Evolutionary conservation across 192 early-diverging fungal genomes (phyloP).

Genomic region (Thoreauomyces humboldtii): DNA sequence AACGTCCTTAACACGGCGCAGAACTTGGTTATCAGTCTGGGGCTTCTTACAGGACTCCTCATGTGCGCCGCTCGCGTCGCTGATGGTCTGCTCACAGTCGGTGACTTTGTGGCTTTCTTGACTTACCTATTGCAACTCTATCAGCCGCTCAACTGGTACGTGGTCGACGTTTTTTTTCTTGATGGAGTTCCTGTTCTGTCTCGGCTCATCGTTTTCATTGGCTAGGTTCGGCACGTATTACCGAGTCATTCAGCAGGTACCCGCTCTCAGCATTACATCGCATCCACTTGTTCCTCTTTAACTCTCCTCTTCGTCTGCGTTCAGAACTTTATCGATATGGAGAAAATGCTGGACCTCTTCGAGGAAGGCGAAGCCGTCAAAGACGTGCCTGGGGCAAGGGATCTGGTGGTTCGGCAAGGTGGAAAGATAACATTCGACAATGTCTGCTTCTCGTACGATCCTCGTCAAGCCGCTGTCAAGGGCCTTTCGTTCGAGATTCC

Average conservation of each 20-base stretch:
- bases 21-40: slow-evolving; percentile 81
- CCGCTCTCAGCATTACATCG: too few species aligned
- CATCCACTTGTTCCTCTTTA: too few species aligned
- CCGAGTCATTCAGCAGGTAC: slow-evolving; percentile 89
- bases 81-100: slow-evolving; percentile 65
- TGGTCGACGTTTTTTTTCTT: not conserved
- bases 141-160: slow-evolving; percentile 69
- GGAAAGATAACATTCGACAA: slow-evolving; percentile 68
- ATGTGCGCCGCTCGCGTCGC: slow-evolving; percentile 82
- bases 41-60: slow-evolving; percentile 76
- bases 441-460: slow-evolving; percentile 71
- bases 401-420: slow-evolving; percentile 56
- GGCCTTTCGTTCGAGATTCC: slow-evolving; percentile 71
- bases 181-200: too few species aligned
- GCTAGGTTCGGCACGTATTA: slow-evolving; percentile 92
- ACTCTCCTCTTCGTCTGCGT: too few species aligned
- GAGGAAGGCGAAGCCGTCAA: slow-evolving; percentile 63
- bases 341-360: slow-evolving; percentile 88
- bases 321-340: slow-evolving; percentile 83
- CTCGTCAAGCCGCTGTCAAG: slow-evolving; percentile 67
- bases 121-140: slow-evolving; percentile 91
- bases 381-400: slow-evolving; percentile 62
- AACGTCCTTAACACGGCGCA: slow-evolving; percentile 85
- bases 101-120: slow-evolving; percentile 85
- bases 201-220: too few species aligned